These are phyloP conservation scores for Cordyceps farinosa DNA, from an alignment of 2,329 filamentous ascomycete species.

Conservation along the genomic window DNA sequence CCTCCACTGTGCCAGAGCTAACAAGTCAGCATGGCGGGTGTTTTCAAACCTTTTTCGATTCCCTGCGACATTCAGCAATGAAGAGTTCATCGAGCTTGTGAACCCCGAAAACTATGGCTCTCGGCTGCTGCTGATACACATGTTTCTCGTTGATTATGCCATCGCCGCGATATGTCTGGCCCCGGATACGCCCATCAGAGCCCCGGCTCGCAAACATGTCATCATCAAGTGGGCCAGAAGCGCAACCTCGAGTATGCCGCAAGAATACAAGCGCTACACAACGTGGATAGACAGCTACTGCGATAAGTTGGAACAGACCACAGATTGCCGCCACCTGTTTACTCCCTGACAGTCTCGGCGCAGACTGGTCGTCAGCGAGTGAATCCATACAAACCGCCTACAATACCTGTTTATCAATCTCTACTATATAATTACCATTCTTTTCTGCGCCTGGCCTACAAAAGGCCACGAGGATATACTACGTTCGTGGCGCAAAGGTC, in stretches of 20 bases:
- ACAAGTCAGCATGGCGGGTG: slow-evolving; percentile 23
- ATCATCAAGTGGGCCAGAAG: slow-evolving; percentile 26
- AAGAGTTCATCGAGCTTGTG: slow-evolving; percentile 32
- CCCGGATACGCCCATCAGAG: slow-evolving; percentile 22
- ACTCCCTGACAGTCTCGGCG: slow-evolving; percentile 24
- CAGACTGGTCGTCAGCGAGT: not conserved
- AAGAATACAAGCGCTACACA: slow-evolving; percentile 20
- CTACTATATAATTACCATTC: not conserved
- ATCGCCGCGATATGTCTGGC: slow-evolving; percentile 26
- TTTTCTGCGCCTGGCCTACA: too few species aligned
- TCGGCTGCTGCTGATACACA: slow-evolving; percentile 36
- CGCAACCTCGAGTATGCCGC: slow-evolving; percentile 22
- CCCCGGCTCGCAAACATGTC: slow-evolving; percentile 25
- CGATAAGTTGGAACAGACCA: slow-evolving; percentile 21
- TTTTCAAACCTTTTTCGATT: slow-evolving; percentile 25
- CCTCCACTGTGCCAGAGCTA: not conserved
- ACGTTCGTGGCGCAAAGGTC: not conserved
- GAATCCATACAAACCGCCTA: not conserved
- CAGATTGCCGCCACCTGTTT: slow-evolving; percentile 26
- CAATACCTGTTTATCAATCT: not conserved
- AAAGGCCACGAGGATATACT: not conserved
- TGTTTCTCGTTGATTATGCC: slow-evolving; percentile 33
- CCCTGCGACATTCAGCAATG: slow-evolving; percentile 22
- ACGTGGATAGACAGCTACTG: slow-evolving; percentile 26
- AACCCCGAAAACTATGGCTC: slow-evolving; percentile 29